Evolutionary conservation across 441 rosid genomes (phyloP).

Genomic region (Mallotus japonicus): DNA sequence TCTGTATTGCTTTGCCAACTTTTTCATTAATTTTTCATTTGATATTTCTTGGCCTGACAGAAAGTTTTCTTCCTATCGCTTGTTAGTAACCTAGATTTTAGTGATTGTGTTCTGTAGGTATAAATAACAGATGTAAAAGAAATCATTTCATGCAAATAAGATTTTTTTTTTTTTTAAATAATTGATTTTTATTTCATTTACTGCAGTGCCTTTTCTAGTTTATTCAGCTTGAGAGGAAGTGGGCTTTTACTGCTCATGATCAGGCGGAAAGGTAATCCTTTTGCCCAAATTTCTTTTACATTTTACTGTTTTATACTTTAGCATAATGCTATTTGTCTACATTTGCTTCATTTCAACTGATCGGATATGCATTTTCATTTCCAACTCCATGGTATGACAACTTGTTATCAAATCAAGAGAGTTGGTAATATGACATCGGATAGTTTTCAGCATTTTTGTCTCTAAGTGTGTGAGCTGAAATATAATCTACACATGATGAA

Average conservation of each 20-base stretch:
- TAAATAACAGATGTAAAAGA: neutral
- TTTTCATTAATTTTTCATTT: neutral
- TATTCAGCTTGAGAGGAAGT: conserved; percentile 46
- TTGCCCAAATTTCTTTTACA: neutral
- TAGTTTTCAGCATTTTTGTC: too few relatives aligned
- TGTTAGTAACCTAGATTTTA: neutral
- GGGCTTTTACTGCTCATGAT: conserved; percentile 10
- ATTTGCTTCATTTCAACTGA: too few relatives aligned
- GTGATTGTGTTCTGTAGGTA: neutral
- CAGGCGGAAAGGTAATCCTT: conserved; percentile 31
- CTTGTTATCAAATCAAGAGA: too few relatives aligned
- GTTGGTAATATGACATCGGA: too few relatives aligned
- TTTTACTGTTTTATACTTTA: neutral
- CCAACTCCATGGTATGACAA: too few relatives aligned
- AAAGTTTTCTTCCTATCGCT: neutral
- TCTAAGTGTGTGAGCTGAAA: too few relatives aligned
- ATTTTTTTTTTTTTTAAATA: neutral
- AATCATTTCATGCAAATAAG: neutral
- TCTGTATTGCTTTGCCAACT: neutral
- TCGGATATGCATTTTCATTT: too few relatives aligned
- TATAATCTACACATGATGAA: too few relatives aligned
- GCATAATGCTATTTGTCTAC: neutral
- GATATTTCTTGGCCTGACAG: neutral
- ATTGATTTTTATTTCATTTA: neutral
- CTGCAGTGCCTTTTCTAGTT: conserved; percentile 56